A percentile compares a stretch with the other conserved stretches of the same genome.
These are phyloP conservation scores for Fusarium pseudonygamai DNA, from an alignment of 2,329 filamentous ascomycete species.

Conservation along the genomic window DNA sequence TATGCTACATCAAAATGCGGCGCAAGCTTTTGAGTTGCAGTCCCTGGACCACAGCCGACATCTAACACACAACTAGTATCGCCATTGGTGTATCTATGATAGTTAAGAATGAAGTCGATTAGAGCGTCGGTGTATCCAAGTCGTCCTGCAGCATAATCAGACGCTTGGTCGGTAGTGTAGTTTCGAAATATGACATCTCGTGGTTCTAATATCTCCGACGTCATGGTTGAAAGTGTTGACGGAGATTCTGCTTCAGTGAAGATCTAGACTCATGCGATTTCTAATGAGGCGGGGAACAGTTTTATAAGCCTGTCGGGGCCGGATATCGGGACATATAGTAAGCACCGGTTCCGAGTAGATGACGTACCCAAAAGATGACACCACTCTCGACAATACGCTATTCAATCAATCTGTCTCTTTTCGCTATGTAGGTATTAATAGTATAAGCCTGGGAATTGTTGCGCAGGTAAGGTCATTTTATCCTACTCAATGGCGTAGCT, in stretches of 20 bases:
- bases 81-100: neutral
- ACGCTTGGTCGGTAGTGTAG: constrained; percentile 1
- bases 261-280: too few species aligned
- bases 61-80: neutral
- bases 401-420: too few species aligned
- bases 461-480: too few species aligned
- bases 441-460: too few species aligned
- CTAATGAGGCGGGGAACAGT: accelerated
- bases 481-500: too few species aligned
- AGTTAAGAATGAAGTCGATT: neutral
- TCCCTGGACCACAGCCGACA: constrained; percentile 4
- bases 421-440: too few species aligned
- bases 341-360: neutral
- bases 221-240: neutral
- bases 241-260: neutral
- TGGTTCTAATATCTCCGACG: neutral
- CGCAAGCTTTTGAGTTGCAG: neutral
- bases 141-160: neutral
- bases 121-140: neutral
- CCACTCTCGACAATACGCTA: neutral
- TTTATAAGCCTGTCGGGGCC: neutral
- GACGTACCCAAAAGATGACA: neutral
- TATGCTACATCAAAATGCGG: neutral
- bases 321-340: neutral
- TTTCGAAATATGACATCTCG: constrained; percentile 2